Base-by-base conservation (phyloP, 805 yeast genomes). In the Saccharomycopsis guyanensis region DNA sequence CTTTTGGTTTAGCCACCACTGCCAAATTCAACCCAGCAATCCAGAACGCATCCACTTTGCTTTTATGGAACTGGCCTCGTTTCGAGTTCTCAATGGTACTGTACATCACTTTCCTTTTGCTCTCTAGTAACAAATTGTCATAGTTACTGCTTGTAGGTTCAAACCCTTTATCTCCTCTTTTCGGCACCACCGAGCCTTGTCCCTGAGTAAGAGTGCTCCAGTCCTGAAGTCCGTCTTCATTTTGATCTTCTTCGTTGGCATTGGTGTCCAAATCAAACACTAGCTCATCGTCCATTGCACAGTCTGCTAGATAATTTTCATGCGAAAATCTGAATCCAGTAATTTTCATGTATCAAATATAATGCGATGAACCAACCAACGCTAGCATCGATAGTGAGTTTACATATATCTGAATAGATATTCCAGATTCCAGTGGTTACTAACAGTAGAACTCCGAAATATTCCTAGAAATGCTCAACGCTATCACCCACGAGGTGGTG, bases 11-110 rank as follows among this genome's bases (percentile, higher is more conserved):
- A 19, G 57, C 55, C 4, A 71, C 66, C 6, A 58, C 48, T 4
- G 70, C 70, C 15, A n/a, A 51, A 3, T 52, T 40, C 16, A 49
- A 34, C 7, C 55, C 56, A 1, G 58, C 55, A 40, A 51, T 47
- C 73, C 72, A 78, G 3, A 73, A 67, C 1, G 72, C 80, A 8
- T 65, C 60, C 12, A 76, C 55, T 27, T 63, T 62, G 42, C 65
- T 71, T 56, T 76, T 76, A 7, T 59, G 49, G 13, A 24, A 32
- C 29, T 50, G 50, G 3, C 53, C 48, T 13, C 52, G 42, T 8
- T 16, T 13, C 3, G 43, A 37, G 25, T 38, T 39, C 16, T 27
- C 35, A 10, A 50, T 33, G 23, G 52, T 45, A 6, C 38, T 19
- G 25, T 49, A 51, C 54, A 51, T 51, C 3, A 43, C 33, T 7